Evolutionary conservation across 2,329 filamentous ascomycete species (phyloP), one percentile per base, ranked within the genome.

Genomic region (Monilinia fructicola): DNA sequence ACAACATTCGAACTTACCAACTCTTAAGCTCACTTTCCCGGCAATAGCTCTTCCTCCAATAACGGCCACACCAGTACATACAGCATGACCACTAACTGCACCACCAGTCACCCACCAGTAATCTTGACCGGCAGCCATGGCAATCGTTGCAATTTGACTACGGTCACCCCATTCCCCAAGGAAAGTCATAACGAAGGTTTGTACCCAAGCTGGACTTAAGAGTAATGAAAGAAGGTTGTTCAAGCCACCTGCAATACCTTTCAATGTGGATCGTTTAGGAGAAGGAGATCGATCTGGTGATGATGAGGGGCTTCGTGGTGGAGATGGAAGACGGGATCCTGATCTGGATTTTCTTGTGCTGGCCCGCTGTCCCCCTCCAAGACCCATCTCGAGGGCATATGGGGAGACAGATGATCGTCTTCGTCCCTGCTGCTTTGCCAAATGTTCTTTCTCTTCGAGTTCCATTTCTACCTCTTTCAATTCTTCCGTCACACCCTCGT

Each of bases 101-200:
- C 95, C 95, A 56, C 93, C 83, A 4, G 93, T 97, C 46, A 99
- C 95, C 91, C 93, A 97, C 94, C 94, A 98, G 78, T 98, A 99
- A 77, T 99, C 95, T 78, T 96, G 92, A 26, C 95, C 95, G 44
- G 95, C 94, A 60, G 95, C 95, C 95, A 99, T 99, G 64, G 95
- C 95, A 76, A 99, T 96, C 0, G 95, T 99, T 28, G 95, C 95
- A 74, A 99, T 98, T 80, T 99, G 95, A 77, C 92, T 96, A 72
- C 95, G 88, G 76, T 99, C 95, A 67, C 95, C 95, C 95, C 95
- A 99, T 78, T 99, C 95, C 52, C 95, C 95, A 40, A 99, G 81
- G 80, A 99, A 99, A 2, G 95, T 99, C 95, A 99, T 99, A 73
- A 96, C 87, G 76, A 99, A 99, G 0, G 95, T 99, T 79, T 98